Evolutionary conservation across 495 filamentous ascomycete genomes (phyloP).

Genomic region (Aspergillus leporis): DNA sequence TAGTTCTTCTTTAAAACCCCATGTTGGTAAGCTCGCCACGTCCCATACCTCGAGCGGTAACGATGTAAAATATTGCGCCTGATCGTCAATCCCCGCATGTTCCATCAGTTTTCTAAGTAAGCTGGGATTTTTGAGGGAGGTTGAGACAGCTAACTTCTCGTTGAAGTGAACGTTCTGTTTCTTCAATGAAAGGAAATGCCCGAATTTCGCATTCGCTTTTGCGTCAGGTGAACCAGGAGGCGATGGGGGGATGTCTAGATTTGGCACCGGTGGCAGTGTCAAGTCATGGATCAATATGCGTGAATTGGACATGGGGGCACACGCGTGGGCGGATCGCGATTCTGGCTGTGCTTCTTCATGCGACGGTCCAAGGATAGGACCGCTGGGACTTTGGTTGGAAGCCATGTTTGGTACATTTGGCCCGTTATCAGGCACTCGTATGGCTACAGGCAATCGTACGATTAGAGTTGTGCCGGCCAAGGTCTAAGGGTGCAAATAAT

Average conservation of each 20-base stretch:
- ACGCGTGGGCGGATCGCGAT: slow-evolving; percentile 36
- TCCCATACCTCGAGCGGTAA: slow-evolving; percentile 69
- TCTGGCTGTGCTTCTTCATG: slow-evolving; percentile 27
- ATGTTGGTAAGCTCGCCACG: slow-evolving; percentile 61
- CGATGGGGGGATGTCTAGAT: slow-evolving; percentile 80
- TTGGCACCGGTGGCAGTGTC: slow-evolving; percentile 78
- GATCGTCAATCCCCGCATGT: slow-evolving; percentile 71
- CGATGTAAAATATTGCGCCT: slow-evolving; percentile 74
- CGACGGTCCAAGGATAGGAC: slow-evolving; percentile 48
- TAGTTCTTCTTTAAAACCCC: slow-evolving; percentile 75
- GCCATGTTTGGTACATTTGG: background rate
- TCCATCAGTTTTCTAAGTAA: slow-evolving; percentile 75
- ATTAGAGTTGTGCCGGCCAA: background rate
- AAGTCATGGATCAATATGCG: slow-evolving; percentile 72
- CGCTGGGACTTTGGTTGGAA: slow-evolving; percentile 25
- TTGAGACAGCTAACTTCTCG: slow-evolving; percentile 67
- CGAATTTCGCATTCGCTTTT: slow-evolving; percentile 69
- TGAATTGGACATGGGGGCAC: slow-evolving; percentile 68
- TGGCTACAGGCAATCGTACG: slow-evolving; percentile 5
- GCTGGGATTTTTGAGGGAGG: slow-evolving; percentile 77
- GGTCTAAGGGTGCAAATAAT: background rate
- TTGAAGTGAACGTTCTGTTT: slow-evolving; percentile 90
- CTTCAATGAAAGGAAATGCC: slow-evolving; percentile 82
- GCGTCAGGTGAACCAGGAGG: slow-evolving; percentile 74
- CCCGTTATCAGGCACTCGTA: slow-evolving; percentile 2